A percentile compares a stretch with the other conserved stretches of the same genome.
These are phyloP conservation scores for Afroboletus lepidellus DNA, from an alignment of 1,284 basidiomycete species.

Conservation along the genomic window DNA sequence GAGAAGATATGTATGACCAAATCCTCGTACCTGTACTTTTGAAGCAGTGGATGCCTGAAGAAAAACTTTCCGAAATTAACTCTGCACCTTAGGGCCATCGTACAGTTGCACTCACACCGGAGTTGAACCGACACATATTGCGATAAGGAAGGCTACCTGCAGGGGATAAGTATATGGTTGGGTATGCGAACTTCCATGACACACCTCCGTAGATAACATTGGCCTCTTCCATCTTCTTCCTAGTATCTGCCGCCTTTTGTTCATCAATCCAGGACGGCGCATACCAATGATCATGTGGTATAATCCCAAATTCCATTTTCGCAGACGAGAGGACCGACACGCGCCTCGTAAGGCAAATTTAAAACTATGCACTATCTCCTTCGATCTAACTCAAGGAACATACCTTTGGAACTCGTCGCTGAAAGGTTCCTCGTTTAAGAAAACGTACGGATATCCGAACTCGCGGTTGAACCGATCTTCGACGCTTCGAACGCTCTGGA, in stretches of 20 bases:
- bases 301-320: conserved; percentile 66
- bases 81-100: neutral
- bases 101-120: conserved; percentile 55
- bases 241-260: conserved; percentile 55
- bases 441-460: conserved; percentile 68
- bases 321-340: conserved; percentile 56
- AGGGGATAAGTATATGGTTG: neutral
- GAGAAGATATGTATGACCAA: neutral
- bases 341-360: conserved; percentile 40
- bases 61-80: conserved; percentile 54
- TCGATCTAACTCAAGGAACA: conserved; percentile 13
- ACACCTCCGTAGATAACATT: conserved; percentile 70
- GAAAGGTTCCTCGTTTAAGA: conserved; percentile 72
- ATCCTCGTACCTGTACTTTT: conserved; percentile 56
- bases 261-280: conserved; percentile 84
- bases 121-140: conserved; percentile 84
- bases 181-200: conserved; percentile 1
- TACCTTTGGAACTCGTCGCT: conserved; percentile 65
- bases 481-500: conserved; percentile 51
- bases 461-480: conserved; percentile 65
- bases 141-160: conserved; percentile 57
- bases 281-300: conserved; percentile 73
- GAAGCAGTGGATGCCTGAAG: conserved; percentile 71
- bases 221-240: conserved; percentile 59
- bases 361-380: conserved; percentile 9